Conservation (phyloP, 2,329 filamentous ascomycete genomes). For the Neonectria hederae region DNA sequence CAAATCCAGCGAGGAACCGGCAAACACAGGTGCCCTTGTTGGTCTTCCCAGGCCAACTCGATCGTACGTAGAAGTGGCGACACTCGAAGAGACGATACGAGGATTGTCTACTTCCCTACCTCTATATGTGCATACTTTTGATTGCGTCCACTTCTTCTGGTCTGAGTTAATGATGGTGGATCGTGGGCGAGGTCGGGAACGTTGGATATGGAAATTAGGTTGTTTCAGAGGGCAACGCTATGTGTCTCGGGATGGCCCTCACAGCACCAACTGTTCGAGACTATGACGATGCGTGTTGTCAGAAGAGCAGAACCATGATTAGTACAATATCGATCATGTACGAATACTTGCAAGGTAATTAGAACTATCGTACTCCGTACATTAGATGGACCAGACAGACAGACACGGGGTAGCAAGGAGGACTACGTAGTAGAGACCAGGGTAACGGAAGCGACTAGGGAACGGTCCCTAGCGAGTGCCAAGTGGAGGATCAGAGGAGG, state of each 20-base stretch:
- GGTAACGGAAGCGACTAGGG: background rate
- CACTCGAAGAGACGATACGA: slow-evolving; percentile 3
- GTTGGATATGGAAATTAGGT: slow-evolving; percentile 30
- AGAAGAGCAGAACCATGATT: background rate
- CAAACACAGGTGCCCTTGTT: background rate
- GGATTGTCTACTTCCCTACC: background rate
- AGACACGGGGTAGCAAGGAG: slow-evolving; percentile 5
- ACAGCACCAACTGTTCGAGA: background rate
- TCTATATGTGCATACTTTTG: slow-evolving; percentile 5
- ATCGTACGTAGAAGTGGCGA: slow-evolving; percentile 4
- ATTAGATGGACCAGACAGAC: slow-evolving; percentile 1
- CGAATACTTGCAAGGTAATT: background rate
- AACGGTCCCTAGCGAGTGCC: background rate
- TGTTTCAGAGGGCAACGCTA: slow-evolving; percentile 35
- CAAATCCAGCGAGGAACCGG: background rate
- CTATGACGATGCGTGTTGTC: background rate
- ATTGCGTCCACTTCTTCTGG: slow-evolving; percentile 2
- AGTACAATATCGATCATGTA: background rate
- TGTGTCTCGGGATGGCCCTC: slow-evolving; percentile 15
- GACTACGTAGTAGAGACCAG: background rate
- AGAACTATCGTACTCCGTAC: background rate
- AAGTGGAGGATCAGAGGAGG: slow-evolving; percentile 7
- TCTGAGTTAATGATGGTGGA: slow-evolving; percentile 7
- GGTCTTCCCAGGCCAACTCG: background rate
- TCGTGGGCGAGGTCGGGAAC: slow-evolving; percentile 6